Conservation (phyloP, 768 basidiomycete genomes). For the Russula foetens region DNA sequence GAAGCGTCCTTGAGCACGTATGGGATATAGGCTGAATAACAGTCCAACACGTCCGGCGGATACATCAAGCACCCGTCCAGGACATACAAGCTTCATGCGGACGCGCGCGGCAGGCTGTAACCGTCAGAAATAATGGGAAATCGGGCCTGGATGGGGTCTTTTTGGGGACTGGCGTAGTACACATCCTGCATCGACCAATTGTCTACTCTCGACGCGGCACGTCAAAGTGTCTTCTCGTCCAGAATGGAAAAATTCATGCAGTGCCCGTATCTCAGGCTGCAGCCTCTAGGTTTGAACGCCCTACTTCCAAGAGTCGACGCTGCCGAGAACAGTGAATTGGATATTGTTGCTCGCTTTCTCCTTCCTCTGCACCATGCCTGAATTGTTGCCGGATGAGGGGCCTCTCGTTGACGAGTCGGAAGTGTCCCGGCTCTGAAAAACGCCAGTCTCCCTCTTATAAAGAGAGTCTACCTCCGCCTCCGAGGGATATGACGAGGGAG, state of each 20-base stretch:
- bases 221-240: conserved; percentile 30
- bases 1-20: not conserved
- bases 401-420: not conserved
- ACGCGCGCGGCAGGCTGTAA: not conserved
- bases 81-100: not conserved
- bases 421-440: not conserved
- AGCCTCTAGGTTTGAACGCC: not conserved
- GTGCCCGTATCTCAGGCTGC: not conserved
- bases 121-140: not conserved
- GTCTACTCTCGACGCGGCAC: not conserved
- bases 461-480: conserved; percentile 15
- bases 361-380: not conserved
- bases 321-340: not conserved
- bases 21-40: not conserved
- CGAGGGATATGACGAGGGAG: conserved; percentile 14
- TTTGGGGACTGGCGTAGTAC: not conserved
- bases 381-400: not conserved
- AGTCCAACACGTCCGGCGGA: not conserved
- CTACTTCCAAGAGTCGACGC: not conserved
- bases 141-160: not conserved
- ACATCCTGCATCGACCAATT: not conserved
- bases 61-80: not conserved
- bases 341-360: not conserved
- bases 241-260: conserved; percentile 36
- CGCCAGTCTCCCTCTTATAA: not conserved